Evolutionary conservation across 768 basidiomycete species (phyloP), one percentile per base, ranked within the genome.

Genomic region (Tulasnella calospora): DNA sequence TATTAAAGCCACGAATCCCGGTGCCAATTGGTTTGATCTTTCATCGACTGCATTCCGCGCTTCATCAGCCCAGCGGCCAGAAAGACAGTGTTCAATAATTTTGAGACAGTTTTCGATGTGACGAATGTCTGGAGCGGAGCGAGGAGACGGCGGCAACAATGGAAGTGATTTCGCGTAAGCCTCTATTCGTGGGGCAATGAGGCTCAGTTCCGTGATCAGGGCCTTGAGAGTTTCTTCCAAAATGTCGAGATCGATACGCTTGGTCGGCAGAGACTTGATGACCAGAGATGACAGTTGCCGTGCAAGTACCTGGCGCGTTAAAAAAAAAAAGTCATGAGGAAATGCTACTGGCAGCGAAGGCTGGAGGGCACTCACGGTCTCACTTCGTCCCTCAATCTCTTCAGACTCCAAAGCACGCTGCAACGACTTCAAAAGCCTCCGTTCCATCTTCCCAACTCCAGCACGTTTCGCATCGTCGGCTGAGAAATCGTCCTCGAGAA

Each of bases 371-470:
- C 55, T 57, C 21, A 57, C 55, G 10, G 55, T 13, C 55, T 23
- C 55, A 57, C 55, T 57, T 30, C n/a, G 17, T 57, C 55, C 55
- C 27, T 57, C 55, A 57, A 3, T 23, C 55, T 57, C 55, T 21
- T 23, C 55, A 3, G 55, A 27, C 55, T 57, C 55, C 55, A 57
- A 30, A 12, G 55, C 55, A 23, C 17, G 23, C 15, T 57, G n/a
- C 23, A 57, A n/a, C 55, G 55, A 27, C 21, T 89, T 73, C 77
- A 94, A 92, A 78, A 87, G 82, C 12, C 82, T 81, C 36, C 87
- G 86, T 79, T 94, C 93, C 38, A 88, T 87, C 82, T 89, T 91
- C 44, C 85, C 84, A 13, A 92, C 82, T 0, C 90, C 91, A 3
- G 84, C 83, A 55, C 85, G 86, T 80, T 87, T 90, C 70, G 92